Base-by-base conservation (phyloP, 2,329 filamentous ascomycete species). In the Hortaea werneckii region DNA sequence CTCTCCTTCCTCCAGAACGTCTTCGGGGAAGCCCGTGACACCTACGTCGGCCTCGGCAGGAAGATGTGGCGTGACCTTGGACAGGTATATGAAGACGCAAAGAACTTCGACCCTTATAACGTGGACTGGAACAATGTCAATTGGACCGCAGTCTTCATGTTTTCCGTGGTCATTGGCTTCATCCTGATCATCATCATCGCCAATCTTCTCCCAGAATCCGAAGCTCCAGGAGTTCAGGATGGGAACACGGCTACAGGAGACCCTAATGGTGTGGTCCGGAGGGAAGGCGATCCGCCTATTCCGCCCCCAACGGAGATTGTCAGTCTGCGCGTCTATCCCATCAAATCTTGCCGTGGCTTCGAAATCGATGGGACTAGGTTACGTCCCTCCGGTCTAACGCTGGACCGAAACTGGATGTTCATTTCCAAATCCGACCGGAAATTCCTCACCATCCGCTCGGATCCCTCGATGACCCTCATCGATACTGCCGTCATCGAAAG, bases 391-490 rank as follows among this genome's bases (percentile, higher is more conserved):
- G 79, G 79, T 0, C 68, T 83, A 8, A 76, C 79, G 39, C 67
- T 82, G 9, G 80, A 83, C 58, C 69, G 79, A 5, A 74, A 77
- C 51, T 83, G 79, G 79, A 83, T 83, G 79, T 78, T 82, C 61
- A 70, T 81, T 41, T 70, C 75, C 30, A 48, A 48, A 13, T 69
- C 71, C 1, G 65, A 70, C 11, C 68, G 66, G 4, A 71, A 78
- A 46, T 82, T 82, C 58, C 60, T 82, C 43, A 83, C 79, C 2
- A 82, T 83, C 56, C 76, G 79, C 10, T 67, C 76, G 46, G 73
- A 77, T 48, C 69, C 78, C 4, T 65, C 71, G 35, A 81, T 83
- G 78, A 82, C 80, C 0, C 67, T 81, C 9, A 79, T 83, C 57
- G 71, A 75, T 30, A 78, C 77, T 1, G 63, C 65, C 2, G 66